These are phyloP conservation scores for Pseudozyma flocculosa DNA, from an alignment of 1,284 basidiomycete species.

Conservation along the genomic window DNA sequence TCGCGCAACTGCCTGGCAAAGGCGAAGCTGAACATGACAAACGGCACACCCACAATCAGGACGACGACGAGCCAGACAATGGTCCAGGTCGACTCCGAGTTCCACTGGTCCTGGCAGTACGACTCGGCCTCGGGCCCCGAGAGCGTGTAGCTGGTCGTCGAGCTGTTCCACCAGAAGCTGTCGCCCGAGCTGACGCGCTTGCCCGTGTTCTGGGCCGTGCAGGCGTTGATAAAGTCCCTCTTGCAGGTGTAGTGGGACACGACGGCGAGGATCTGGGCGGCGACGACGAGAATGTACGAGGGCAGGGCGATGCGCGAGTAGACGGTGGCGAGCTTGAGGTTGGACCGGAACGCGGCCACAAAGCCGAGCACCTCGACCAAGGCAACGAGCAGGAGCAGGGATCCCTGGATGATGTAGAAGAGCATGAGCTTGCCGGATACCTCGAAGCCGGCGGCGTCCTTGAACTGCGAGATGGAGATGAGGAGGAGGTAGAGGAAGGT, in stretches of 20 bases:
- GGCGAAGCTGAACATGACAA: constrained; percentile 44
- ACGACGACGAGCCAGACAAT: constrained; percentile 46
- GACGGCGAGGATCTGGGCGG: constrained; percentile 39
- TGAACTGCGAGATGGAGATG: constrained; percentile 31
- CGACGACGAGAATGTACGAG: constrained; percentile 26
- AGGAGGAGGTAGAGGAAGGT: constrained; percentile 43
- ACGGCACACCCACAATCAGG: constrained; percentile 32
- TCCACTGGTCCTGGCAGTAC: constrained; percentile 38
- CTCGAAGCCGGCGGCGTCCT: constrained; percentile 11
- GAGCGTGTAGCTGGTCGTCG: constrained; percentile 12
- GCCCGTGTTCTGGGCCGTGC: constrained; percentile 37
- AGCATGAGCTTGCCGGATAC: constrained; percentile 37
- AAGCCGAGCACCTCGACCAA: constrained; percentile 41
- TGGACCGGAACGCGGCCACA: constrained; percentile 26
- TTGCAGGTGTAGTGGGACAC: constrained; percentile 39
- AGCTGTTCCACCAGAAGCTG: constrained; percentile 16
- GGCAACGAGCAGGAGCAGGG: constrained; percentile 28
- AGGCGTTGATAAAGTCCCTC: constrained; percentile 31
- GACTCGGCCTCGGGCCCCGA: constrained; percentile 19
- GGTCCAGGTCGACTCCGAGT: constrained; percentile 28
- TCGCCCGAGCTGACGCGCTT: constrained; percentile 3
- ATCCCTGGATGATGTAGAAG: constrained; percentile 33
- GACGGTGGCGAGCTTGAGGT: constrained; percentile 20
- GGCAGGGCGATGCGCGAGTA: constrained; percentile 27
- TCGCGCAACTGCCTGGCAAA: constrained; percentile 42